These are phyloP conservation scores for Colletotrichum sp. DNA, from an alignment of 2,329 filamentous ascomycete genomes.

Conservation along the genomic window DNA sequence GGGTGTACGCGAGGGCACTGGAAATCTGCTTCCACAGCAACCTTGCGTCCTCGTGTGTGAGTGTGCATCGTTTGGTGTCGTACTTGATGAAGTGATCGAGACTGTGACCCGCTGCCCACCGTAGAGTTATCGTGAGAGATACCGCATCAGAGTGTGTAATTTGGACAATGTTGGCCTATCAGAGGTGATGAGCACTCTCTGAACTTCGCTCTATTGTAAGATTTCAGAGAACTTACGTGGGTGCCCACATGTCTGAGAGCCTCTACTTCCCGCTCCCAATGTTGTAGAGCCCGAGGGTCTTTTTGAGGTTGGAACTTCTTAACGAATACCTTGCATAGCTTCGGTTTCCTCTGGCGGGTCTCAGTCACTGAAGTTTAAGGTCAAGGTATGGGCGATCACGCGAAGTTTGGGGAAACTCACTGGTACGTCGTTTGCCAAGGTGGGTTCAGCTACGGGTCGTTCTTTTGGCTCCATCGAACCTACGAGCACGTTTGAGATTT, in stretches of 20 bases:
- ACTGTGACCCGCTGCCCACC: background rate
- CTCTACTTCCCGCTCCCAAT: background rate
- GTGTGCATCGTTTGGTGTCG: background rate
- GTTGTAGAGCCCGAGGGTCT: background rate
- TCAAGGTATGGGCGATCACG: background rate
- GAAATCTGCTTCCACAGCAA: background rate
- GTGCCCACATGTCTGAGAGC: background rate
- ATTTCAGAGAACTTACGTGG: background rate
- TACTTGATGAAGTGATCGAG: background rate
- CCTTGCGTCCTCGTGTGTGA: background rate
- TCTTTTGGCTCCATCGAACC: background rate
- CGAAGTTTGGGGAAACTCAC: background rate
- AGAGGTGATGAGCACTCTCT: background rate
- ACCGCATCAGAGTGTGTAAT: background rate
- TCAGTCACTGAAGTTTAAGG: background rate
- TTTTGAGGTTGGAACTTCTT: background rate
- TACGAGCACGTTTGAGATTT: background rate
- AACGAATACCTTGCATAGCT: background rate
- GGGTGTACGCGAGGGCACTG: background rate
- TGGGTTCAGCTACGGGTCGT: background rate
- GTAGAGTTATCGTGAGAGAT: background rate
- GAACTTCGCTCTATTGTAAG: rapidly evolving
- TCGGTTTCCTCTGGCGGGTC: background rate
- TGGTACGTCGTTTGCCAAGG: background rate
- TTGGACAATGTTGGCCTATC: background rate